phyloP scores from a whole-genome alignment of 163 green algal genomes.

The Prototheca wickerhamii region DNA sequence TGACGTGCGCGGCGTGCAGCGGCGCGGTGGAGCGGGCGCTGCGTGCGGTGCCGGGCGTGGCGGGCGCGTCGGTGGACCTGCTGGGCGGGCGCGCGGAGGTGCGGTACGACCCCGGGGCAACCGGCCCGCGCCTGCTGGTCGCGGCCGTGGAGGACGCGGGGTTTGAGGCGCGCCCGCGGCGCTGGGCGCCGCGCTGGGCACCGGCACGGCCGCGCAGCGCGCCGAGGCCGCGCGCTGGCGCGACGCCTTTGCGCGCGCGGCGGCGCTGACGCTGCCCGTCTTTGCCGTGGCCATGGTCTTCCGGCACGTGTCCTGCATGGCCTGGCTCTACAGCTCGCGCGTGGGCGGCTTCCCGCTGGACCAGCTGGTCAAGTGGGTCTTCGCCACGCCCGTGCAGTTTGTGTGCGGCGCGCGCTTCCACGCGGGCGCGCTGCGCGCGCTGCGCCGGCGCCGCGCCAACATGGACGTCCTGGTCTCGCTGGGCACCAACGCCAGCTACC shows the following conservation, averaged over 20 bases:
- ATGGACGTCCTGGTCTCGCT: conserved; percentile 97
- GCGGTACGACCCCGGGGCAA: conserved; percentile 46
- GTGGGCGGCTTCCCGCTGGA: conserved; percentile 59
- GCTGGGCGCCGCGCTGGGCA: conserved; percentile 7
- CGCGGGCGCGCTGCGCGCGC: conserved; percentile 45
- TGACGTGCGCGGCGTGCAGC: conserved; percentile 46
- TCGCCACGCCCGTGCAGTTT: conserved; percentile 91
- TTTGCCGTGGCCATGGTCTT: conserved; percentile 53
- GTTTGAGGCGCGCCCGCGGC: conserved; percentile 49
- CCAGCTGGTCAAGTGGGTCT: conserved; percentile 66
- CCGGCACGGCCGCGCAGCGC: conserved; percentile 4
- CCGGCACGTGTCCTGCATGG: conserved; percentile 12
- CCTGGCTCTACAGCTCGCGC: conserved; percentile 11
- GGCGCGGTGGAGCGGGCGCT: conserved; percentile 47
- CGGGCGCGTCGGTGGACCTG: conserved; percentile 19
- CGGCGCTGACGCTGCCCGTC: conserved; percentile 77
- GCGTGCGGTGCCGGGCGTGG: conserved; percentile 36
- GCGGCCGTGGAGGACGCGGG: conserved; percentile 60
- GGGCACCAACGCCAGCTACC: conserved; percentile 83
- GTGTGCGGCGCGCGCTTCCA: conserved; percentile 86
- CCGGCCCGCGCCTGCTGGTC: conserved; percentile 66
- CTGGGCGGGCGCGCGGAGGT: conserved; percentile 25
- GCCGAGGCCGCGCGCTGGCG: conserved; percentile 60
- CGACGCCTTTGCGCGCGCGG: conserved; percentile 37
- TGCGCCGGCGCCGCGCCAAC: conserved; percentile 60